Percentiles rank a stretch among this genome's conserved stretches.
Conservation (phyloP, 306 rosid species). For the Castanea mollissima region DNA sequence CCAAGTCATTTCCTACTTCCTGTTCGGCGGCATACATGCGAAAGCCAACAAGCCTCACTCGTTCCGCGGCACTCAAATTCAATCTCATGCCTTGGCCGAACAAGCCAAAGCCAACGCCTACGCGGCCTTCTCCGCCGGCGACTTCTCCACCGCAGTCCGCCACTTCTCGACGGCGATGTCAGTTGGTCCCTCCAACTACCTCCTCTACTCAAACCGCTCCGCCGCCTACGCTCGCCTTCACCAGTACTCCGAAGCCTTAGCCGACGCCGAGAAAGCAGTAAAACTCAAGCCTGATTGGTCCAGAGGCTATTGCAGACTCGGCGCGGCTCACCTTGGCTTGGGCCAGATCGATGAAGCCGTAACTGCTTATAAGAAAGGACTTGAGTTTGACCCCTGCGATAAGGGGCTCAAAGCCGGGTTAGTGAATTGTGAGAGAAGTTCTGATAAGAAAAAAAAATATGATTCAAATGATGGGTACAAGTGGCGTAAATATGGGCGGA, state of each 20-base stretch:
- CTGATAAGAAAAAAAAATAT: constrained; percentile 43
- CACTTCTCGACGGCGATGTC: constrained; percentile 85
- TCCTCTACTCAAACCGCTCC: constrained; percentile 96
- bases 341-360: constrained; percentile 58
- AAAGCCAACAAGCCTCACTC: too few species aligned
- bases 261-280: constrained; percentile 87
- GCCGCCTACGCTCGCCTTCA: constrained; percentile 81
- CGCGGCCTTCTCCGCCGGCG: constrained; percentile 85
- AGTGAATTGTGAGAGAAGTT: constrained; percentile 28
- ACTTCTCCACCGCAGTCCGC: constrained; percentile 54
- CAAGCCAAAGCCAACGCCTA: constrained; percentile 96
- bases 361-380: constrained; percentile 66
- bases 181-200: constrained; percentile 73
- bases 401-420: constrained; percentile 69
- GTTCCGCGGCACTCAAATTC: too few species aligned
- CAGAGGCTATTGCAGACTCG: constrained; percentile 88
- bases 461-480: constrained; percentile 80
- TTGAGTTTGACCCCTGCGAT: constrained; percentile 78
- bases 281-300: constrained; percentile 86
- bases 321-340: constrained; percentile 81
- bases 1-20: too few species aligned
- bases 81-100: constrained; percentile 60
- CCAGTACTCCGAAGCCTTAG: constrained; percentile 62
- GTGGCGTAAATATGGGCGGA: constrained; percentile 97
- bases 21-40: too few species aligned